Evolutionary conservation across 23 red algal species (phyloP), one percentile per base, ranked within the genome.

Genomic region (Pyropia yezoensis): DNA sequence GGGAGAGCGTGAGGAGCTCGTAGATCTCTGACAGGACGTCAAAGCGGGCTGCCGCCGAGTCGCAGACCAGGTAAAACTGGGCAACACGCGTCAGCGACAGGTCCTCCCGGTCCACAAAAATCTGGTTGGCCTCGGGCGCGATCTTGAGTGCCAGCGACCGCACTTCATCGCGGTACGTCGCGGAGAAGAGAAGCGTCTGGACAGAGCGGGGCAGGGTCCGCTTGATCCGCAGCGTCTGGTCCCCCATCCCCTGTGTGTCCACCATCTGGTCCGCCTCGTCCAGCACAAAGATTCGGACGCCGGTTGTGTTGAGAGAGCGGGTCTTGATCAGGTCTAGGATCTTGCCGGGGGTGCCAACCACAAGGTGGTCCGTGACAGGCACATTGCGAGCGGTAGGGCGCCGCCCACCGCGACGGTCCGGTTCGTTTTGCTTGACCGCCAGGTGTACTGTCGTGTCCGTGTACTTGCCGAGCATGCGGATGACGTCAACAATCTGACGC

Each of bases 241-340:
- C 91, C 14, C 91, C 91, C 84, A 96, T 89, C 22, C 79, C 79
- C 50, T 96, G 91, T 54, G 78, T 74, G 57, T 89, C 91, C 12
- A 96, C 83, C 91, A 96, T 96, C 59, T 86, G 79, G 39, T 96
- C 91, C 8, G 91, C 91, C 65, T 96, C 91, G 63, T 96, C 91
- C 50, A 96, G 64, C 17, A 96, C 91, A n/a, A 96, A 72, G 59
- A 96, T 88, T 27, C 77, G 78, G 21, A 96, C 65, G 18, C 52
- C 24, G n/a, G 33, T 54, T 3, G 77, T 74, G 57, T 77, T 73
- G 32, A 96, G 75, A 3, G 45, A 49, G 12, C 84, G 52, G 45
- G 75, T 70, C 65, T 83, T 83, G 30, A 96, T 67, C 26, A 89
- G 63, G 53, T 89, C 84, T 67, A 89, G 90, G 13, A 96, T 70